Conservation (phyloP, 78 protist species). For the Bodo saltans region DNA sequence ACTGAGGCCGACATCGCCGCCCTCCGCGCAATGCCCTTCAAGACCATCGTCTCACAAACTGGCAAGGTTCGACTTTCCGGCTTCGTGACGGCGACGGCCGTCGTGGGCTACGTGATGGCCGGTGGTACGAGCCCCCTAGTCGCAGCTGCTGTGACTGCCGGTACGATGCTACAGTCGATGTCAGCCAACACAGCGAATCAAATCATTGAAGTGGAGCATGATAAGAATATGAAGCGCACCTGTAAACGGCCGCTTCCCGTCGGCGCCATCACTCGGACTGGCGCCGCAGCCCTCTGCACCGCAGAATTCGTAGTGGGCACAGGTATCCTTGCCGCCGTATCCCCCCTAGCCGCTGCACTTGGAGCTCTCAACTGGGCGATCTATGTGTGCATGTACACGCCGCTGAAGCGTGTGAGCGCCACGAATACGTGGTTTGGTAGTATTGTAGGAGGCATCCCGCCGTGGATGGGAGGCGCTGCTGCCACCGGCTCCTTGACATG, state of each 20-base stretch:
- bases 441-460: conserved; percentile 92
- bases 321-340: conserved; percentile 7
- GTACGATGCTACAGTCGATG: conserved; percentile 28
- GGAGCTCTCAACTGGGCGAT: conserved; percentile 68
- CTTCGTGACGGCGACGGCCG: conserved; percentile 1
- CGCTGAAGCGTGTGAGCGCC: conserved; percentile 59
- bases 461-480: conserved; percentile 77
- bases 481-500: conserved; percentile 28
- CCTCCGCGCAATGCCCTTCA: not conserved
- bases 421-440: conserved; percentile 89
- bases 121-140: conserved; percentile 6
- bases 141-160: not conserved
- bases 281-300: conserved; percentile 7
- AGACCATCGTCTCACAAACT: not conserved
- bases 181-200: conserved; percentile 47
- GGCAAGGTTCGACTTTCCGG: not conserved
- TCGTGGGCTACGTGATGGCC: not conserved
- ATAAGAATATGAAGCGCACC: conserved; percentile 39
- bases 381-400: conserved; percentile 80
- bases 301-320: conserved; percentile 24
- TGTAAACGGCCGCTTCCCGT: conserved; percentile 24
- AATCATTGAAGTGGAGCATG: conserved; percentile 22
- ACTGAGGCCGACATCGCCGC: not conserved
- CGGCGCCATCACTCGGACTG: conserved; percentile 3
- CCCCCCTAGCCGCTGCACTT: conserved; percentile 60